Percentiles rank a stretch among this genome's conserved stretches.
phyloP scores from a whole-genome alignment of 2,329 filamentous ascomycete genomes.

The Talaromyces sp. region DNA sequence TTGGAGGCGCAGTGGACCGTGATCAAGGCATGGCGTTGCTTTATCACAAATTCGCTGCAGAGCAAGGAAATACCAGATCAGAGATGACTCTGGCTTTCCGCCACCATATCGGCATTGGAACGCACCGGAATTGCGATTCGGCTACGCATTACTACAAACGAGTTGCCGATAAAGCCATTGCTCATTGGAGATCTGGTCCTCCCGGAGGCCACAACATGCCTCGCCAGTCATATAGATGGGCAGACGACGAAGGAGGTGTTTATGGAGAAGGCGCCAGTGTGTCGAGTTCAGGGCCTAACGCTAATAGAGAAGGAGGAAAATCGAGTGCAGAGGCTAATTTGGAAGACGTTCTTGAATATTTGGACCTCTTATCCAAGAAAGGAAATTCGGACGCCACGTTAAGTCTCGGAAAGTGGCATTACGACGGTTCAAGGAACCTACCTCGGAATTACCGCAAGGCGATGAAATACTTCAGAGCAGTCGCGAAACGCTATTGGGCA shows the following conservation, averaged over 20 bases:
- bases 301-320: constrained; percentile 64
- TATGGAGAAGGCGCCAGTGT: constrained; percentile 94
- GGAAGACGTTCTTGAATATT: constrained; percentile 90
- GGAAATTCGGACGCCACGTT: constrained; percentile 84
- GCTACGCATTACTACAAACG: constrained; percentile 85
- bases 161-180: constrained; percentile 87
- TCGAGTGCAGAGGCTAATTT: constrained; percentile 80
- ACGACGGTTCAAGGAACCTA: constrained; percentile 74
- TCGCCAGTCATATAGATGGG: constrained; percentile 74
- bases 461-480: constrained; percentile 72
- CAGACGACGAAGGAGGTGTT: constrained; percentile 84
- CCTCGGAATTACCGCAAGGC: constrained; percentile 68
- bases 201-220: constrained; percentile 78
- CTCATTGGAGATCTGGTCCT: constrained; percentile 81
- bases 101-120: constrained; percentile 77
- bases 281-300: constrained; percentile 78
- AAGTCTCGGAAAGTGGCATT: constrained; percentile 78
- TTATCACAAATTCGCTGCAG: constrained; percentile 90
- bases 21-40: constrained; percentile 89
- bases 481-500: constrained; percentile 76
- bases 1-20: constrained; percentile 71
- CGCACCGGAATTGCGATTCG: constrained; percentile 76
- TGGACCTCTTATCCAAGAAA: constrained; percentile 84
- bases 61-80: constrained; percentile 73
- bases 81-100: constrained; percentile 93